Conservation (phyloP, 257 asterid species). For the Solanum commersonii region DNA sequence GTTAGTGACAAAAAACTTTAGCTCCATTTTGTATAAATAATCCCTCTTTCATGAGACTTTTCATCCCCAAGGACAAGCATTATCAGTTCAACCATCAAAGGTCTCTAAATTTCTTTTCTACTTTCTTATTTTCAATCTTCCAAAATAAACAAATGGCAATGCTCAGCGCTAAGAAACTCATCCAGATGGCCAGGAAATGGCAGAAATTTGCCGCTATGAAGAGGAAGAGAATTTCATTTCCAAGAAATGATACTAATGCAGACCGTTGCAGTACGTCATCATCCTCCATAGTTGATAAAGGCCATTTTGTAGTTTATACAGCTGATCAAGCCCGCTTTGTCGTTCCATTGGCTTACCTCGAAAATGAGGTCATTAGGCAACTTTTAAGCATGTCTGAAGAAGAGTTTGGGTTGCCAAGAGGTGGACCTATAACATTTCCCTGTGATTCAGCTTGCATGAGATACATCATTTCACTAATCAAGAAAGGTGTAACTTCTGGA, state of each 20-base stretch:
- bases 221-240: not conserved
- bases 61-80: not conserved
- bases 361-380: no score
- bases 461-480: slow-evolving; percentile 10
- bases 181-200: not conserved
- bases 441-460: slow-evolving; percentile 17
- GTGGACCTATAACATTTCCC: slow-evolving; percentile 13
- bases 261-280: not conserved
- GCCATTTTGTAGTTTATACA: no score
- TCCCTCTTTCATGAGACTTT: not conserved
- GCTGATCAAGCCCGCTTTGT: slow-evolving; percentile 13
- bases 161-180: not conserved
- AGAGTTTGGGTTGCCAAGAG: not conserved
- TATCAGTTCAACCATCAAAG: not conserved
- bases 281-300: not conserved
- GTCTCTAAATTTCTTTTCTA: not conserved
- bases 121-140: not conserved
- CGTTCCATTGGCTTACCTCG: not conserved
- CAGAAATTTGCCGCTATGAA: not conserved
- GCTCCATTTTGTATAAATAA: not conserved
- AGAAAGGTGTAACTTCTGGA: not conserved
- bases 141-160: not conserved
- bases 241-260: not conserved
- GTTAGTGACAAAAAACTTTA: not conserved
- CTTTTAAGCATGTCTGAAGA: no score